A percentile compares a stretch with the other conserved stretches of the same genome.
phyloP scores from a whole-genome alignment of 2,329 filamentous ascomycete genomes.

The Colletotrichum zoysiae region DNA sequence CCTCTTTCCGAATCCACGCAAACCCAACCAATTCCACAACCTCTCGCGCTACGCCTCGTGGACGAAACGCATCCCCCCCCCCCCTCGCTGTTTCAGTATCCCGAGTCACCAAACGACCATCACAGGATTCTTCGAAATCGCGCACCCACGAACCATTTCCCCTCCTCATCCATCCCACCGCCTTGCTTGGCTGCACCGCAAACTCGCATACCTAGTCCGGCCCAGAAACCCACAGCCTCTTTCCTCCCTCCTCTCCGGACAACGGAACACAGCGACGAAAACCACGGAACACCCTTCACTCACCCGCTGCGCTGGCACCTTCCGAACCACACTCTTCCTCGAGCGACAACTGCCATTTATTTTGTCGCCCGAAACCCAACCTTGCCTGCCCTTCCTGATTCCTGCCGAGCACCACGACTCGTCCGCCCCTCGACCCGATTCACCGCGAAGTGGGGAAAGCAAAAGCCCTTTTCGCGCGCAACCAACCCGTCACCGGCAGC shows the following conservation, averaged over 20 bases:
- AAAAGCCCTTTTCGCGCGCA: conserved; percentile 37
- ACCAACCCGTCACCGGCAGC: conserved; percentile 28
- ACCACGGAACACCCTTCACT: conserved; percentile 13
- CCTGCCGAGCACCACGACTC: conserved; percentile 32
- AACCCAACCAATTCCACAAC: conserved; percentile 27
- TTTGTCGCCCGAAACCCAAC: conserved; percentile 13
- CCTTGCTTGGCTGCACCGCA: conserved; percentile 13
- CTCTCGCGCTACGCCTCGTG: conserved; percentile 36
- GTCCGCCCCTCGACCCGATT: conserved; percentile 29
- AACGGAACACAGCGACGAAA: conserved; percentile 28
- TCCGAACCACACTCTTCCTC: background rate
- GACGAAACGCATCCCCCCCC: conserved; percentile 35
- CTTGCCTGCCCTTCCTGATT: conserved; percentile 8
- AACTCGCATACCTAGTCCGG: conserved; percentile 27
- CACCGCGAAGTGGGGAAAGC: conserved; percentile 41
- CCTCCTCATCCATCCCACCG: background rate
- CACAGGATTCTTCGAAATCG: conserved; percentile 22
- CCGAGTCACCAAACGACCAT: conserved; percentile 33
- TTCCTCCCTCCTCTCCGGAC: conserved; percentile 10
- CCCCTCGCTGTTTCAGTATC: conserved; percentile 32
- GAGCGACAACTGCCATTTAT: conserved; percentile 14
- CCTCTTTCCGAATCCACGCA: conserved; percentile 13
- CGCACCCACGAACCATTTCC: conserved; percentile 16
- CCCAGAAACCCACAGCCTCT: conserved; percentile 11
- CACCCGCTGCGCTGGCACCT: background rate